Evolutionary conservation across 768 basidiomycete genomes (phyloP).

Genomic region (Pulveroboletus sp.): DNA sequence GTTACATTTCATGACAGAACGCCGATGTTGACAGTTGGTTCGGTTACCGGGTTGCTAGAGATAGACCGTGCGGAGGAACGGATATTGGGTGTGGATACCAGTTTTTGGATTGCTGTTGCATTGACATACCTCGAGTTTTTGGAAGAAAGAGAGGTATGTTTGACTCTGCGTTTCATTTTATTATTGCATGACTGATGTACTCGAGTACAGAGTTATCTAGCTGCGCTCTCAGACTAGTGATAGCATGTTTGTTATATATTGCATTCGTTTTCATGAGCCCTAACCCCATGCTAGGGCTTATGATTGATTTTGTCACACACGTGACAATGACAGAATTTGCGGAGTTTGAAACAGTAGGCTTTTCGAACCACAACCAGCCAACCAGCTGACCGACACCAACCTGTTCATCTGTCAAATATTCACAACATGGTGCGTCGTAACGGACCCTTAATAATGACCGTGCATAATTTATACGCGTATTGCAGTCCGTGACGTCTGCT

Average conservation of each 20-base stretch:
- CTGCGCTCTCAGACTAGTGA: conserved; percentile 45
- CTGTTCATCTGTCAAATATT: conserved; percentile 4
- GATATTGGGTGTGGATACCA: conserved; percentile 65
- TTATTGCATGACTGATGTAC: neutral
- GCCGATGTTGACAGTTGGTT: conserved; percentile 57
- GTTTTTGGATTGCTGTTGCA: conserved; percentile 76
- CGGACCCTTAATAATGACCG: neutral
- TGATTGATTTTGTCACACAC: conserved; percentile 28
- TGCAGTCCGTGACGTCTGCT: conserved; percentile 44
- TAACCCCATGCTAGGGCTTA: conserved; percentile 13
- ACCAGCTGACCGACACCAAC: conserved; percentile 11
- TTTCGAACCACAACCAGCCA: conserved; percentile 23
- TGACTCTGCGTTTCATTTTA: neutral
- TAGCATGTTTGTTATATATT: conserved; percentile 4
- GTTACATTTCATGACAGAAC: conserved; percentile 73
- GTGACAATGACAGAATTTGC: conserved; percentile 18
- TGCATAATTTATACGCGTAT: neutral
- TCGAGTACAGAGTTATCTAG: conserved; percentile 51
- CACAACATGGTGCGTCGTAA: conserved; percentile 23
- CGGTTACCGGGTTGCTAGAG: conserved; percentile 61
- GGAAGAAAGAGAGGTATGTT: conserved; percentile 70
- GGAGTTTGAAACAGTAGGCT: conserved; percentile 25
- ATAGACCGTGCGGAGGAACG: conserved; percentile 55
- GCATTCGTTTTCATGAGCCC: conserved; percentile 3
- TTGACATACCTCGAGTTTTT: conserved; percentile 77